Evolutionary conservation across 805 yeast genomes (phyloP), one percentile per base, ranked within the genome.

Genomic region (Priceomyces fermenticarens): DNA sequence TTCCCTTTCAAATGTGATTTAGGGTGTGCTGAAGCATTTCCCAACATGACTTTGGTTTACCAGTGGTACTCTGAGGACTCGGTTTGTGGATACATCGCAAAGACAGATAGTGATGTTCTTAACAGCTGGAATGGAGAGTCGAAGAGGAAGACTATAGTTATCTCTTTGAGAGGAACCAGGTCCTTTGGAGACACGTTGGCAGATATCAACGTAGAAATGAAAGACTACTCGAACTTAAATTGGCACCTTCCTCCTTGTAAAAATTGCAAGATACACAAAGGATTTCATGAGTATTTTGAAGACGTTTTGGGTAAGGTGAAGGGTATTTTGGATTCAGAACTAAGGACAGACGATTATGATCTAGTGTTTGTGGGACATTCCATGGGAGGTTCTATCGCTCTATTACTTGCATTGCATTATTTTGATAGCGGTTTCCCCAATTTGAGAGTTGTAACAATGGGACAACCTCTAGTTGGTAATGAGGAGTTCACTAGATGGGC

Each of bases 381-480:
- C 2, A 40, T 70, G 37, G 77, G 76, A 1, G 76, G 76, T 3
- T 58, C 73, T 2, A 61, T 70, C 26, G 70, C 67, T 0, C 47
- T 66, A 10, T 49, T 72, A 2, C 44, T 71, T 10, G 65, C 65
- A 5, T 50, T 70, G 11, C 64, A 68, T 40, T 63, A 58, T 39
- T 49, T 64, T 9, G 69, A 63, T 42, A 43, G 58, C 38, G 71
- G 72, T 2, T 61, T 50, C 40, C 55, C 60, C 12, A 54, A 56
- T 15, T 36, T 61, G 30, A 54, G 58, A 0, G 35, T 72, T 30
- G 60, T 69, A 3, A 70, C 76, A 1, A 59, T 70, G 67, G 77
- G 76, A 2, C 75, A 63, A 49, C 77, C 77, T 0, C 54, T 67
- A 15, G 42, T 68, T 5, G 77, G 77, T 2, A 71, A 72, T 46